Conservation (phyloP, 1,284 basidiomycete genomes). For the Xerocomus amazonicus region DNA sequence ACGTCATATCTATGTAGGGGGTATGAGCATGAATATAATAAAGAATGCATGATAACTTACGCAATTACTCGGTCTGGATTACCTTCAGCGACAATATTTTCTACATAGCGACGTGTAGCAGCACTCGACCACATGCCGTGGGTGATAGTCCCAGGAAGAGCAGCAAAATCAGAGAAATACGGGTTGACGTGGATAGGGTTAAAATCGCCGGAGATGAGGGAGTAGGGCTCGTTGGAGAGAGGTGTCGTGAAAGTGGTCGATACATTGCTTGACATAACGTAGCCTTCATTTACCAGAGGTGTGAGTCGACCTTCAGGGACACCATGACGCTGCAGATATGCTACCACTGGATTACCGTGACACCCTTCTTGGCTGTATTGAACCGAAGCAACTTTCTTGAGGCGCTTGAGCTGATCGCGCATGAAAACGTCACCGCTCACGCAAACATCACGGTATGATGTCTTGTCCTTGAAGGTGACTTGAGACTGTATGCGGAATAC, state of each 20-base stretch:
- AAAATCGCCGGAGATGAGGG: slow-evolving; percentile 94
- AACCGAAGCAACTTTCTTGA: slow-evolving; percentile 86
- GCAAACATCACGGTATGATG: slow-evolving; percentile 76
- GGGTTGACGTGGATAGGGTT: slow-evolving; percentile 99
- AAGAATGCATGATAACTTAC: slow-evolving; percentile 43
- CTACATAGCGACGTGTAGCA: slow-evolving; percentile 89
- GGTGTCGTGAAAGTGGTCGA: slow-evolving; percentile 72
- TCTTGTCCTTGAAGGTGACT: slow-evolving; percentile 89
- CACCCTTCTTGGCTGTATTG: slow-evolving; percentile 85
- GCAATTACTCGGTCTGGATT: slow-evolving; percentile 86
- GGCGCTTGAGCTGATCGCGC: slow-evolving; percentile 80
- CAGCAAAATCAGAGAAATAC: slow-evolving; percentile 94
- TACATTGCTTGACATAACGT: slow-evolving; percentile 66
- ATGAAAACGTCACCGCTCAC: slow-evolving; percentile 86
- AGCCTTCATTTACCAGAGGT: slow-evolving; percentile 83
- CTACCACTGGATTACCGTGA: slow-evolving; percentile 90
- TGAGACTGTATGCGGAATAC: slow-evolving; percentile 88
- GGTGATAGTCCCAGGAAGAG: slow-evolving; percentile 94
- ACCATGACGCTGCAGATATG: slow-evolving; percentile 92
- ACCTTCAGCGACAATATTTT: slow-evolving; percentile 92
- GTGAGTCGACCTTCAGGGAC: slow-evolving; percentile 71
- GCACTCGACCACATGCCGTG: slow-evolving; percentile 98
- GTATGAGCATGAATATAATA: slow-evolving; percentile 7
- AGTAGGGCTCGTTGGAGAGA: slow-evolving; percentile 92
- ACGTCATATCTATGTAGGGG: slow-evolving; percentile 73